phyloP scores from a whole-genome alignment of 1,284 basidiomycete genomes.

The Malassezia dermatis region DNA sequence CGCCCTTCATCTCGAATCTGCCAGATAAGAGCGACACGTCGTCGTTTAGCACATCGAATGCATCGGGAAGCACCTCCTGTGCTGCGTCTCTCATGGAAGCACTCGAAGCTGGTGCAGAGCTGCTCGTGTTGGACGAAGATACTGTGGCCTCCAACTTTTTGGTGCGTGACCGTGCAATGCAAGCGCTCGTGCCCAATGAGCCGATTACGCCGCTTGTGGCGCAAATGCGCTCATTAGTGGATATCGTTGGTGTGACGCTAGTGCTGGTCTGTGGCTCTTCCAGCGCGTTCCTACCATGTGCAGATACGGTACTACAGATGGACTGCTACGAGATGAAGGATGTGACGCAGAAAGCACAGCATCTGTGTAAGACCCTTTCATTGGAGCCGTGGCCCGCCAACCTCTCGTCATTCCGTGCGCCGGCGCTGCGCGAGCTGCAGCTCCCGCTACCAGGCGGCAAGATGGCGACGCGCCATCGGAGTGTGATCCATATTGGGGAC shows the following conservation, averaged over 20 bases:
- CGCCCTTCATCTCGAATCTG: constrained; percentile 16
- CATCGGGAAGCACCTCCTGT: constrained; percentile 20
- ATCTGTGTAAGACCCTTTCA: neutral
- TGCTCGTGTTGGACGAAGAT: constrained; percentile 19
- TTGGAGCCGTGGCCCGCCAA: neutral
- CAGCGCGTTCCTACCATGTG: constrained; percentile 9
- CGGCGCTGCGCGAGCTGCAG: neutral
- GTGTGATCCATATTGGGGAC: constrained; percentile 3
- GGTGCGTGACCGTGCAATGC: constrained; percentile 13
- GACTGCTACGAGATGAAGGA: constrained; percentile 13
- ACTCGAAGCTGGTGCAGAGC: constrained; percentile 14
- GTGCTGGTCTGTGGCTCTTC: constrained; percentile 19
- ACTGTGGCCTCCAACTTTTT: constrained; percentile 19
- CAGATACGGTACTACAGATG: constrained; percentile 18
- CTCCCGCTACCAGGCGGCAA: neutral
- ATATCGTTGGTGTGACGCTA: constrained; percentile 1
- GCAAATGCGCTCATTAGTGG: constrained; percentile 6
- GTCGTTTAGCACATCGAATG: constrained; percentile 15
- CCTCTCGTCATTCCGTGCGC: neutral
- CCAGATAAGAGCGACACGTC: constrained; percentile 11
- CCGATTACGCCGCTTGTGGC: constrained; percentile 18
- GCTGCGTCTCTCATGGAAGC: constrained; percentile 17
- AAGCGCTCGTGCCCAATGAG: constrained; percentile 14
- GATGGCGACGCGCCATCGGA: neutral
- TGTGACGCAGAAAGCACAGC: constrained; percentile 2